These are phyloP conservation scores for Scheffersomyces stambukii DNA, from an alignment of 1,139 yeast species.

Conservation along the genomic window DNA sequence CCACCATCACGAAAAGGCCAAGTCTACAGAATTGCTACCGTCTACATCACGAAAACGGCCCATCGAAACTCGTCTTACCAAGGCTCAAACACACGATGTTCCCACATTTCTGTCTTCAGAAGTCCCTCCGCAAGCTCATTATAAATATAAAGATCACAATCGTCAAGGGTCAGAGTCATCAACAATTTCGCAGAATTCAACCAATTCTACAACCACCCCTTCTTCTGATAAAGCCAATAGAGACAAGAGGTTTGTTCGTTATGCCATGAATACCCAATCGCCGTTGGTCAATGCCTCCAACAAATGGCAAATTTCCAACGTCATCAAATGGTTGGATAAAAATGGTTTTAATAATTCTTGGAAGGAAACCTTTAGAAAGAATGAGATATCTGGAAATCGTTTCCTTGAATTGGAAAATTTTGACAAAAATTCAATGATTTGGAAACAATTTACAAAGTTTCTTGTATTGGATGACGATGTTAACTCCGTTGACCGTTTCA, in stretches of 20 bases:
- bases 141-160: conserved; percentile 16
- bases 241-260: conserved; percentile 40
- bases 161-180: conserved; percentile 39
- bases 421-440: conserved; percentile 48
- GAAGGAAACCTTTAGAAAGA: conserved; percentile 57
- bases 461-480: conserved; percentile 36
- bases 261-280: conserved; percentile 41
- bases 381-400: conserved; percentile 58
- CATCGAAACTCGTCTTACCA: conserved; percentile 1
- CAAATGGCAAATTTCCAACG: conserved; percentile 66
- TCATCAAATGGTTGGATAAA: conserved; percentile 60
- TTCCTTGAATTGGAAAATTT: conserved; percentile 69
- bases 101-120: background rate
- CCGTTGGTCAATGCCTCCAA: conserved; percentile 18
- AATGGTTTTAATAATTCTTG: conserved; percentile 71
- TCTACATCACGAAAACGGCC: conserved; percentile 2
- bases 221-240: conserved; percentile 25
- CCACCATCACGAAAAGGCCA: conserved; percentile 3
- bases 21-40: conserved; percentile 4
- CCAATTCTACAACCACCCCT: conserved; percentile 28
- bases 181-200: conserved; percentile 28
- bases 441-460: conserved; percentile 43
- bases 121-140: background rate
- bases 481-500: conserved; percentile 55
- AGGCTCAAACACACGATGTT: conserved; percentile 1